Conservation (phyloP, 2,329 filamentous ascomycete genomes). For the Eutypa lata region DNA sequence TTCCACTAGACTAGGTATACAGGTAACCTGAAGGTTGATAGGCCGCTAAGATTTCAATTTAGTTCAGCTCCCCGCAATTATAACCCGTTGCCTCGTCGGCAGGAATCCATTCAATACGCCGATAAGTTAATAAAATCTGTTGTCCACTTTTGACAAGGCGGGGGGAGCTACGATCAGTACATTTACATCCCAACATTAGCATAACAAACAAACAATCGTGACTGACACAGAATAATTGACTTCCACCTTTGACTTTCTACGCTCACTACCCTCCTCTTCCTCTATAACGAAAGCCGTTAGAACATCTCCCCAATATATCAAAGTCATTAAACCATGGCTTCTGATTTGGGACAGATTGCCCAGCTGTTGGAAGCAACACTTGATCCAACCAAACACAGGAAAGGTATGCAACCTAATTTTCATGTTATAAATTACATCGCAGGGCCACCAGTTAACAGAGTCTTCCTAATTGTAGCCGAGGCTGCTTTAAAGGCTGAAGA, state of each 20-base stretch:
- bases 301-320: not conserved
- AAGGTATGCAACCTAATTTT: slow-evolving; percentile 60
- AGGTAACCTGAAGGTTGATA: no score
- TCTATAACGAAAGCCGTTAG: no score
- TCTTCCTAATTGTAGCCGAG: slow-evolving; percentile 63
- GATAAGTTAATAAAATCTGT: slow-evolving; percentile 1
- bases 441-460: slow-evolving; percentile 3
- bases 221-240: no score
- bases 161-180: not conserved
- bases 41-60: no score
- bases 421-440: slow-evolving; percentile 3
- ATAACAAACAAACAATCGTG: not conserved
- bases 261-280: no score
- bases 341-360: slow-evolving; percentile 61
- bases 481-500: slow-evolving; percentile 74
- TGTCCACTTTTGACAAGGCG: not conserved
- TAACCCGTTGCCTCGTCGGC: not conserved
- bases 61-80: not conserved
- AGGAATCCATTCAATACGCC: not conserved
- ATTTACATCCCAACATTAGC: not conserved
- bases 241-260: no score
- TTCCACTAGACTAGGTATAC: no score
- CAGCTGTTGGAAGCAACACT: slow-evolving; percentile 88
- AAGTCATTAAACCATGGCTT: slow-evolving; percentile 46
- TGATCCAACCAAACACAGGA: slow-evolving; percentile 81